These are phyloP conservation scores for Forsythia viridissima DNA, from an alignment of 257 asterid species.

Conservation along the genomic window DNA sequence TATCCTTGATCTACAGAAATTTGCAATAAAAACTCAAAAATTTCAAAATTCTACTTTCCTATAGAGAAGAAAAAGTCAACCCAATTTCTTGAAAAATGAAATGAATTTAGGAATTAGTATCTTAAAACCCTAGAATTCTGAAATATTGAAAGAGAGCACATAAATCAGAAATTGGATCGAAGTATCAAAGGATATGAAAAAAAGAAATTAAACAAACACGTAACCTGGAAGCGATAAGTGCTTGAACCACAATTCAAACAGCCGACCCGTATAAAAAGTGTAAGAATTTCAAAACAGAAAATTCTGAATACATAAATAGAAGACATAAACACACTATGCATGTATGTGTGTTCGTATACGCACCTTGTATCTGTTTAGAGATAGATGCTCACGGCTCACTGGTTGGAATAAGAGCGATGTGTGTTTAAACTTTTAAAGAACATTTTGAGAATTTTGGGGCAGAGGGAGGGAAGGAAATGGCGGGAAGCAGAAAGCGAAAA, in stretches of 20 bases:
- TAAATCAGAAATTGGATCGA: background rate
- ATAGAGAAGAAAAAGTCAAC: background rate
- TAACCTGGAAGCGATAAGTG: conserved; percentile 27
- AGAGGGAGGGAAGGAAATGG: conserved; percentile 41
- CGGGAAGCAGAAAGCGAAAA: conserved; percentile 30
- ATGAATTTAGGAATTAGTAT: background rate
- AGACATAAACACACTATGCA: background rate
- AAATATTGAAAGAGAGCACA: background rate
- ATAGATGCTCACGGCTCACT: conserved; percentile 10
- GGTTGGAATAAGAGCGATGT: conserved; percentile 1
- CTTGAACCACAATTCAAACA: conserved; percentile 7
- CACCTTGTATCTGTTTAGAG: conserved; percentile 15
- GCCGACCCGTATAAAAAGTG: background rate
- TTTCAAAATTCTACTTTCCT: conserved; percentile 10
- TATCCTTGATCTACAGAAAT: background rate
- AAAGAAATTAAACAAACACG: conserved; percentile 11
- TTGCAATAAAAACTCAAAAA: background rate
- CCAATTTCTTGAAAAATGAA: background rate
- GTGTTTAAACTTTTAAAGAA: background rate
- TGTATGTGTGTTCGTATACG: background rate
- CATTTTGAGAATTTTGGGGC: background rate
- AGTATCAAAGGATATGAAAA: background rate
- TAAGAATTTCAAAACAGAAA: conserved; percentile 8
- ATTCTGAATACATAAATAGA: background rate
- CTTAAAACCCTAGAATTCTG: background rate